A percentile compares a stretch with the other conserved stretches of the same genome.
phyloP scores from a whole-genome alignment of 2,329 filamentous ascomycete species.

The Dothidotthia symphoricarpi region DNA sequence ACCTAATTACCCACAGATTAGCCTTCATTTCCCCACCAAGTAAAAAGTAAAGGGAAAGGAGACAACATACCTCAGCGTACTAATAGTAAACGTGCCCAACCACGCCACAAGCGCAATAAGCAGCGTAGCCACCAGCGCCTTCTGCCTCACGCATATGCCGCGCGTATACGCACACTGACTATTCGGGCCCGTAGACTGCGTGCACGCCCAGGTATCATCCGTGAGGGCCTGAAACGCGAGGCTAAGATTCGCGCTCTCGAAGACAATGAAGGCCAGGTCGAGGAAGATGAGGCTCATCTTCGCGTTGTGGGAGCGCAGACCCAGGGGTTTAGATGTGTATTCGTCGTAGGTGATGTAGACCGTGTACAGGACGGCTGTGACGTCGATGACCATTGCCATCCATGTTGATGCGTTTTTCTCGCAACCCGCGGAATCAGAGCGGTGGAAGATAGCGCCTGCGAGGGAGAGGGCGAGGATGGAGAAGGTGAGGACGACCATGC shows the following conservation, averaged over 20 bases:
- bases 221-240: slow-evolving; percentile 82
- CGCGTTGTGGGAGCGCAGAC: slow-evolving; percentile 75
- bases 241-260: slow-evolving; percentile 89
- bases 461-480: slow-evolving; percentile 79
- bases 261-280: slow-evolving; percentile 95
- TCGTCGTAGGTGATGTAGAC: slow-evolving; percentile 95
- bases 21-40: not conserved
- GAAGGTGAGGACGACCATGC: slow-evolving; percentile 75
- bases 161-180: slow-evolving; percentile 29
- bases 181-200: slow-evolving; percentile 12
- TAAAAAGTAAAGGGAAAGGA: not conserved
- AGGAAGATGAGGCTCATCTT: slow-evolving; percentile 89
- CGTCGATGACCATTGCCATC: slow-evolving; percentile 87
- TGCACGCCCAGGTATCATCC: slow-evolving; percentile 57
- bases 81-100: slow-evolving; percentile 85
- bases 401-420: slow-evolving; percentile 63
- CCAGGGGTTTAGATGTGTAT: slow-evolving; percentile 90
- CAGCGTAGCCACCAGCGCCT: slow-evolving; percentile 73
- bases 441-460: slow-evolving; percentile 68
- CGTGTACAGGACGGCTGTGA: slow-evolving; percentile 84
- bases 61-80: slow-evolving; percentile 45
- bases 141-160: slow-evolving; percentile 61
- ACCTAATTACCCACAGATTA: slow-evolving; percentile 20
- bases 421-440: slow-evolving; percentile 40
- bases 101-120: slow-evolving; percentile 83